A percentile compares a stretch with the other conserved stretches of the same genome.
phyloP scores from a whole-genome alignment of 2,329 filamentous ascomycete genomes.

The Aspergillus ustus region DNA sequence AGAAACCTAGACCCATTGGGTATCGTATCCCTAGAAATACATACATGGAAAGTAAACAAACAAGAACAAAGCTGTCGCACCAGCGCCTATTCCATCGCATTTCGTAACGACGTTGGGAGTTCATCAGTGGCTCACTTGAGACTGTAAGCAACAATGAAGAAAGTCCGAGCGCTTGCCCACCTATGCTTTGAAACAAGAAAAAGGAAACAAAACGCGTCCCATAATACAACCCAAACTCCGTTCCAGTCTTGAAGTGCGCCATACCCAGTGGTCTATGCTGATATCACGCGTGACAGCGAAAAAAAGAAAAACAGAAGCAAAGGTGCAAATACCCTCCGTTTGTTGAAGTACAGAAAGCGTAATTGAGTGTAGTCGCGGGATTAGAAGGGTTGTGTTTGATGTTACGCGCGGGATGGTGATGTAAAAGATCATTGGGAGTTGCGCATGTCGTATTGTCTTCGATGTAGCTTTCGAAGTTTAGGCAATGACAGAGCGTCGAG shows the following conservation, averaged over 20 bases:
- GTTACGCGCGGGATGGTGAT: neutral
- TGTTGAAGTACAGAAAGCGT: slow-evolving; percentile 10
- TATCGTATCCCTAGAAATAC: slow-evolving; percentile 18
- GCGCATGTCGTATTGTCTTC: neutral
- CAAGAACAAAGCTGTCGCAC: slow-evolving; percentile 7
- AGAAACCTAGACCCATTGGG: neutral
- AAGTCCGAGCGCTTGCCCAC: slow-evolving; percentile 20
- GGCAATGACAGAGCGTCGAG: slow-evolving; percentile 42
- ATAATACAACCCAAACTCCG: slow-evolving; percentile 27
- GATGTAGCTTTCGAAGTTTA: slow-evolving; percentile 23
- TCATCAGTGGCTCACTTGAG: neutral
- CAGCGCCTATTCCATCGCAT: slow-evolving; percentile 18
- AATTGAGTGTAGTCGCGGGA: neutral
- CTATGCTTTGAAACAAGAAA: slow-evolving; percentile 20
- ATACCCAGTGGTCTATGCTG: slow-evolving; percentile 26
- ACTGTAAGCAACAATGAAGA: slow-evolving; percentile 6
- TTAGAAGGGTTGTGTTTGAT: neutral
- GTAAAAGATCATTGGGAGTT: neutral
- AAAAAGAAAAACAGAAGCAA: slow-evolving; percentile 9
- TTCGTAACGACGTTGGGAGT: slow-evolving; percentile 19
- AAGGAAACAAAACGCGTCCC: slow-evolving; percentile 11
- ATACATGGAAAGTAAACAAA: slow-evolving; percentile 18
- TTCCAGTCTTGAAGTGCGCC: slow-evolving; percentile 26
- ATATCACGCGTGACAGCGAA: slow-evolving; percentile 19
- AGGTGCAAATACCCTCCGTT: slow-evolving; percentile 12